Percentiles rank a stretch among this genome's conserved stretches.
Evolutionary conservation across 169 alveolate species (phyloP).

Genomic region (Ichthyophthirius multifiliis): DNA sequence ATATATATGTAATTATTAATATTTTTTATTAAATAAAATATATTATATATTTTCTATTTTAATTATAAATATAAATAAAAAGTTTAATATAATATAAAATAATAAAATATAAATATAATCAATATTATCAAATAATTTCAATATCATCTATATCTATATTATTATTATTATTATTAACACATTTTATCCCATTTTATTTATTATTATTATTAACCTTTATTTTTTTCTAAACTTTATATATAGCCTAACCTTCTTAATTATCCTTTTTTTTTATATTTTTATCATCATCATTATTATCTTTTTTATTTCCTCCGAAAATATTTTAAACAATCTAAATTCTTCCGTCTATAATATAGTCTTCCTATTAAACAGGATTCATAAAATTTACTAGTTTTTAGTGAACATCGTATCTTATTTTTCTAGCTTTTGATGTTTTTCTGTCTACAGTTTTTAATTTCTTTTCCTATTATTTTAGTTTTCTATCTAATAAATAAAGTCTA

Average conservation of each 20-base stretch:
- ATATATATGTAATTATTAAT: too few relatives aligned
- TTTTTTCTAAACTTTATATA: background rate
- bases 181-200: too few relatives aligned
- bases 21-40: too few relatives aligned
- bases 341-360: background rate
- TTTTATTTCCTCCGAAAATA: background rate
- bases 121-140: too few relatives aligned
- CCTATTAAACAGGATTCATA: background rate
- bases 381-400: conserved; percentile 30
- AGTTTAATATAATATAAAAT: too few relatives aligned
- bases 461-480: conserved; percentile 32
- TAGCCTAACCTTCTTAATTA: background rate
- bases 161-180: too few relatives aligned
- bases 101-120: too few relatives aligned
- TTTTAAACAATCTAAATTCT: background rate
- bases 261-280: background rate
- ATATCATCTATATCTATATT: too few relatives aligned
- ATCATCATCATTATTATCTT: background rate
- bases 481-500: conserved; percentile 14
- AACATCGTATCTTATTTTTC: conserved; percentile 36
- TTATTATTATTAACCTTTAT: too few relatives aligned
- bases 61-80: too few relatives aligned
- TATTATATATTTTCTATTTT: too few relatives aligned
- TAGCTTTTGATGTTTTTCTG: conserved; percentile 34
- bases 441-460: conserved; percentile 19